Percentiles rank a stretch among this genome's conserved stretches.
These are phyloP conservation scores for Polychaeton citri DNA, from an alignment of 2,329 filamentous ascomycete species.

Conservation along the genomic window DNA sequence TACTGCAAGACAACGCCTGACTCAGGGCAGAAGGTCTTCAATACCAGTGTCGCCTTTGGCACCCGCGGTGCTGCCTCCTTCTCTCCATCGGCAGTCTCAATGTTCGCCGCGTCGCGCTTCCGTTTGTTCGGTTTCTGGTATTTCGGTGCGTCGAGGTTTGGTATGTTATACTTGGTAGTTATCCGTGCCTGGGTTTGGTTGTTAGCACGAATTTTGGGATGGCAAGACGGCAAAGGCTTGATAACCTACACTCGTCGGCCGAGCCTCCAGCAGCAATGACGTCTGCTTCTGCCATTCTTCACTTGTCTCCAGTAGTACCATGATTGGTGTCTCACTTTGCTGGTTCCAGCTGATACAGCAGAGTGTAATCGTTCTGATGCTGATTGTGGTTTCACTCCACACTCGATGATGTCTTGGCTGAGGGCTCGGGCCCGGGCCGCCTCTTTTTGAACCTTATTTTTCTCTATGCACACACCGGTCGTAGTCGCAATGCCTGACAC, in stretches of 20 bases:
- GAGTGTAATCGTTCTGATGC: no score
- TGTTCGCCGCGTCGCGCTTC: conserved; percentile 8
- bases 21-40: conserved; percentile 81
- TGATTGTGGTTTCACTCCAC: no score
- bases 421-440: no score
- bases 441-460: no score
- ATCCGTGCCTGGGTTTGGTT: conserved; percentile 57
- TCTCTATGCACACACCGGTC: no score
- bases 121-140: conserved; percentile 18
- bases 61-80: conserved; percentile 29
- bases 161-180: conserved; percentile 80
- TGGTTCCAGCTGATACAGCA: no score
- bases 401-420: no score
- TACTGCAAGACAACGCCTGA: conserved; percentile 82
- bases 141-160: conserved; percentile 17
- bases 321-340: conserved; percentile 22
- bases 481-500: no score
- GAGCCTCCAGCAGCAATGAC: conserved; percentile 68
- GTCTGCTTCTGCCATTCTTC: conserved; percentile 90
- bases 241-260: conserved; percentile 68
- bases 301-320: conserved; percentile 71
- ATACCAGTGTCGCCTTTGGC: conserved; percentile 55
- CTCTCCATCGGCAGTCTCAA: conserved; percentile 7
- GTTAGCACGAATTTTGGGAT: neutral
- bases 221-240: no score